These are phyloP conservation scores for Apiospora hydei DNA, from an alignment of 2,329 filamentous ascomycete genomes.

Conservation along the genomic window DNA sequence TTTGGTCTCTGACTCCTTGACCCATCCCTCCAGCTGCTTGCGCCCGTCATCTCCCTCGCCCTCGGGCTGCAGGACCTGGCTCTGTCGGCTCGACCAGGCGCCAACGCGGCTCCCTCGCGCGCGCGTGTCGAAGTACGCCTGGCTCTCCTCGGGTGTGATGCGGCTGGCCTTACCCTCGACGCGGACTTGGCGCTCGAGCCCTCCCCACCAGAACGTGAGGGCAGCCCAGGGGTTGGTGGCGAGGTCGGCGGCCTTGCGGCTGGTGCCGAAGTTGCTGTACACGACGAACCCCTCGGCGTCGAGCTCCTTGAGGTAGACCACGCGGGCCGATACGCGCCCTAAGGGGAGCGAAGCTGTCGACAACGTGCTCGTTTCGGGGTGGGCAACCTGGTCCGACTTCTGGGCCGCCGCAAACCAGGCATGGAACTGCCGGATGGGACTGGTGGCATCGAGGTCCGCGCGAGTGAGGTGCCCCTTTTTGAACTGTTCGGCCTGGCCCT, in stretches of 20 bases:
- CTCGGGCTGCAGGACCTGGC: constrained; percentile 68
- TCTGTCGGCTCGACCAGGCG: constrained; percentile 94
- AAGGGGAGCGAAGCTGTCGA: constrained; percentile 85
- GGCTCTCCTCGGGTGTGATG: constrained; percentile 74
- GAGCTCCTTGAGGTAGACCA: constrained; percentile 96
- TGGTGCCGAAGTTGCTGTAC: constrained; percentile 91
- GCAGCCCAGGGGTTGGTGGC: constrained; percentile 77
- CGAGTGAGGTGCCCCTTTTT: constrained; percentile 66
- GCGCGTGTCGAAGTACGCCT: constrained; percentile 70
- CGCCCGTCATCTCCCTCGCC: constrained; percentile 68
- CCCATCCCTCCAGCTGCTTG: constrained; percentile 76
- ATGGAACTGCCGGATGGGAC: constrained; percentile 86
- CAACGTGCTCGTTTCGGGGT: constrained; percentile 89
- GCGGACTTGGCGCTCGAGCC: constrained; percentile 86
- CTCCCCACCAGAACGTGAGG: constrained; percentile 90
- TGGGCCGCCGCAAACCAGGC: constrained; percentile 84
- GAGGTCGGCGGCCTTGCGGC: constrained; percentile 72
- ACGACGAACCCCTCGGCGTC: constrained; percentile 85
- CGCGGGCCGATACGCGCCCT: constrained; percentile 82
- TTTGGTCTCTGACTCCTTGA: constrained; percentile 75
- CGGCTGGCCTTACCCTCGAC: constrained; percentile 81
- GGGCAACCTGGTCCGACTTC: constrained; percentile 57
- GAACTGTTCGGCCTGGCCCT: constrained; percentile 79
- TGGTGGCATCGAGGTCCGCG: constrained; percentile 63
- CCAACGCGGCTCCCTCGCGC: constrained; percentile 85